Percentiles rank a stretch among this genome's conserved stretches.
These are phyloP conservation scores for Xylaria sp. DNA, from an alignment of 2,329 filamentous ascomycete species.

Conservation along the genomic window DNA sequence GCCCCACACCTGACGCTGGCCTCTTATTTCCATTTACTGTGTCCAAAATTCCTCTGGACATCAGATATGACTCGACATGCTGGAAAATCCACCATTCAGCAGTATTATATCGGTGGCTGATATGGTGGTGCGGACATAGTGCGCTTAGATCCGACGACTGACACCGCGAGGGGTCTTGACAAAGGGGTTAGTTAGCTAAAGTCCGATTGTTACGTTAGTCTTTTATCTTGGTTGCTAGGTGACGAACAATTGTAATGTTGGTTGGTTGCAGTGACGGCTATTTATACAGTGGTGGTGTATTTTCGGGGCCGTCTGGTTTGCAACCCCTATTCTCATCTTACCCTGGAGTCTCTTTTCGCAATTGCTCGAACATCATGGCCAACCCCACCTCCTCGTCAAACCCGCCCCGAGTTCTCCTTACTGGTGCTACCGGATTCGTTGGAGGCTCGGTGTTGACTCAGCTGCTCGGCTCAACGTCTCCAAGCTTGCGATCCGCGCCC, in stretches of 20 bases:
- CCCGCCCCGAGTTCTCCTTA: conserved; percentile 32
- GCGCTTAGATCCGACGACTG: neutral
- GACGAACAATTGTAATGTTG: no score
- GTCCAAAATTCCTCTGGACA: no score
- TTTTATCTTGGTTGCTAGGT: no score
- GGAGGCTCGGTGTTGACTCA: conserved; percentile 32
- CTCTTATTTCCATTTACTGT: no score
- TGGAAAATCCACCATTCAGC: neutral
- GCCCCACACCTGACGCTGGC: no score
- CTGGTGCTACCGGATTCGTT: conserved; percentile 36
- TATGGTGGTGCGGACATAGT: conserved; percentile 4
- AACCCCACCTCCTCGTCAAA: conserved; percentile 10
- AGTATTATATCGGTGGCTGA: neutral
- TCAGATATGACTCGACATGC: no score
- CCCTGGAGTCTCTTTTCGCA: neutral
- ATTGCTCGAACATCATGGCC: conserved; percentile 20
- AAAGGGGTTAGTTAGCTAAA: conserved; percentile 37
- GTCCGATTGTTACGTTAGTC: neutral
- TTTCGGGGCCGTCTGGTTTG: neutral
- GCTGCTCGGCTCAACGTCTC: conserved; percentile 27
- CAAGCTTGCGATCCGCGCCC: conserved; percentile 13
- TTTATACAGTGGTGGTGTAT: neutral
- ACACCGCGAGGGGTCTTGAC: neutral
- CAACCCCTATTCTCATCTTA: neutral
- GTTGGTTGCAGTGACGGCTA: neutral